Conservation (phyloP, 2,329 filamentous ascomycete species). For the Hypoxylon sp. region DNA sequence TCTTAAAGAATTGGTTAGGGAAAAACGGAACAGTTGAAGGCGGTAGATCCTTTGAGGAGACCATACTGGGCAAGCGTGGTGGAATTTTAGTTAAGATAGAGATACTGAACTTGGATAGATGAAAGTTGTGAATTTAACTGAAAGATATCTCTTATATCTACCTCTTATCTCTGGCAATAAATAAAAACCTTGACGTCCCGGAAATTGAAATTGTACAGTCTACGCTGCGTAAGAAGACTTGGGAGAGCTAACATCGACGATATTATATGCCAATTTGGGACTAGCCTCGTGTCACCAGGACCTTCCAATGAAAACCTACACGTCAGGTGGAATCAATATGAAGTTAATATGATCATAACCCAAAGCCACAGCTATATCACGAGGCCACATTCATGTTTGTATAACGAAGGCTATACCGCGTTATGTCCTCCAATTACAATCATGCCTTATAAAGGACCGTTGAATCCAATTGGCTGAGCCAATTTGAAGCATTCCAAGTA, state of each 20-base stretch:
- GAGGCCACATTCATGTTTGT: conserved; percentile 1
- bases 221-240: not conserved
- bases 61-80: conserved; percentile 4
- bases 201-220: not conserved
- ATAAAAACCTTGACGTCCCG: not conserved
- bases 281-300: conserved; percentile 3
- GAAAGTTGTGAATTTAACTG: not conserved
- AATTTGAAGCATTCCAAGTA: not conserved
- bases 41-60: conserved; percentile 11
- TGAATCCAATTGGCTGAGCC: conserved; percentile 8
- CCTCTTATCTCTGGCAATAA: not conserved
- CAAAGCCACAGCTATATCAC: not conserved
- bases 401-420: not conserved
- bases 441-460: not conserved
- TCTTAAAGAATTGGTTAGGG: conserved; percentile 14
- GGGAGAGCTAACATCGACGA: conserved; percentile 2
- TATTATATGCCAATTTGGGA: conserved; percentile 14
- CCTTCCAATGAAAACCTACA: not conserved
- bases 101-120: not conserved
- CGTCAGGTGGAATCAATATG: not conserved
- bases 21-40: conserved; percentile 17
- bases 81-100: not conserved
- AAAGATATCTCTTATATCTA: conserved; percentile 14
- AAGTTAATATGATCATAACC: not conserved
- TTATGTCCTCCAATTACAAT: not conserved